A percentile compares a stretch with the other conserved stretches of the same genome.
phyloP scores from a whole-genome alignment of 2,329 filamentous ascomycete genomes.

The Hymenoscyphus linearis region DNA sequence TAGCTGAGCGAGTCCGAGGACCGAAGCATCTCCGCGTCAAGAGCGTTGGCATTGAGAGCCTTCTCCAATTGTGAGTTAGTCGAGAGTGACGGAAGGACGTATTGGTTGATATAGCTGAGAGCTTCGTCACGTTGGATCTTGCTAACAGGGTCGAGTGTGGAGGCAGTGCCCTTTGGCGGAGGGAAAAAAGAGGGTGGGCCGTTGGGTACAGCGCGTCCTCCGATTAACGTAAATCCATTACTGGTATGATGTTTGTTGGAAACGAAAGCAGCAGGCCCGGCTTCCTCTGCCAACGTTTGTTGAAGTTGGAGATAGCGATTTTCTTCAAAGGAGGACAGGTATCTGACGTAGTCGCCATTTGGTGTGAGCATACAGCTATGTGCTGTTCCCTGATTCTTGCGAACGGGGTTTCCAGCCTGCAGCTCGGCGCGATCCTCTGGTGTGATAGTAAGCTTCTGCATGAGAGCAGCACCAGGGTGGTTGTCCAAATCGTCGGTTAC shows the following conservation, averaged over 20 bases:
- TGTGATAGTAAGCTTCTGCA: slow-evolving; percentile 42
- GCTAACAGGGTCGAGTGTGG: slow-evolving; percentile 52
- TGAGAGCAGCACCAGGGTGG: slow-evolving; percentile 16
- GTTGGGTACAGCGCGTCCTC: slow-evolving; percentile 60
- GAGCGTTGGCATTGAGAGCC: slow-evolving; percentile 30
- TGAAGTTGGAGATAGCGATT: slow-evolving; percentile 66
- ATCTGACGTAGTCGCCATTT: slow-evolving; percentile 70
- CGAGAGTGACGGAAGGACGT: slow-evolving; percentile 48
- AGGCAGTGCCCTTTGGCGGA: slow-evolving; percentile 26
- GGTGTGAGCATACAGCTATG: slow-evolving; percentile 65
- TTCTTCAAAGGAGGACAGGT: slow-evolving; percentile 64
- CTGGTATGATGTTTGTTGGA: slow-evolving; percentile 49
- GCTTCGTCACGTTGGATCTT: slow-evolving; percentile 64
- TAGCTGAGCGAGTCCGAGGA: slow-evolving; percentile 25
- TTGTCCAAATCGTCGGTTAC: slow-evolving; percentile 29
- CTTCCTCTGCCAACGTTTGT: slow-evolving; percentile 46
- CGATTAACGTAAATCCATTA: slow-evolving; percentile 57
- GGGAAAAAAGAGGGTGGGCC: slow-evolving; percentile 59
- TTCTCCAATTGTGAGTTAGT: slow-evolving; percentile 33
- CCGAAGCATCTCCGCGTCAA: slow-evolving; percentile 27
- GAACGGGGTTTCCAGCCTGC: slow-evolving; percentile 52
- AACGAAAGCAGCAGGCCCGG: slow-evolving; percentile 51
- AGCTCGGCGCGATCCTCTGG: slow-evolving; percentile 52
- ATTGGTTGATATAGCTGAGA: slow-evolving; percentile 64
- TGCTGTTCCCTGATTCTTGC: slow-evolving; percentile 55